These are phyloP conservation scores for Boletus reticulatus DNA, from an alignment of 768 basidiomycete species.

Conservation along the genomic window DNA sequence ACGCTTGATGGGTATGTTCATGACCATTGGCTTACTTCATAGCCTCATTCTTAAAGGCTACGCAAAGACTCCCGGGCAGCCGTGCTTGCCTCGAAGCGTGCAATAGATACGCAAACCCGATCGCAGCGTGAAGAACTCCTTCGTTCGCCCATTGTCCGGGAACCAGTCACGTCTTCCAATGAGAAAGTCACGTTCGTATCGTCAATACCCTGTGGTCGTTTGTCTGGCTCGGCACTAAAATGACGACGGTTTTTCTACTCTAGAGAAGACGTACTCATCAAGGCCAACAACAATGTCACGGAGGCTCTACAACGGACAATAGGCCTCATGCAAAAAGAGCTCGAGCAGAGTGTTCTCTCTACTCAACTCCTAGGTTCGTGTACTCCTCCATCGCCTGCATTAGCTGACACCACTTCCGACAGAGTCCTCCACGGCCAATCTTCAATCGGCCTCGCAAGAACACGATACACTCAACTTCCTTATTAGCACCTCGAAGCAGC, in stretches of 20 bases:
- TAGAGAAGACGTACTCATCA: slow-evolving; percentile 85
- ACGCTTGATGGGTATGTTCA: slow-evolving; percentile 52
- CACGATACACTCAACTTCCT: slow-evolving; percentile 74
- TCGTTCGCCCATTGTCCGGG: slow-evolving; percentile 43
- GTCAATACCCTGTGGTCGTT: background rate
- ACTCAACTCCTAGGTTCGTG: slow-evolving; percentile 77
- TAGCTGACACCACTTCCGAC: background rate
- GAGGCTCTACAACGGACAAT: slow-evolving; percentile 84
- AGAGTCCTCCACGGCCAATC: slow-evolving; percentile 79
- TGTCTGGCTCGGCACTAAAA: background rate
- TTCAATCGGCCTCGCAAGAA: slow-evolving; percentile 69
- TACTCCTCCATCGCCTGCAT: background rate
- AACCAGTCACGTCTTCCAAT: slow-evolving; percentile 41
- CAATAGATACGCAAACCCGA: slow-evolving; percentile 58
- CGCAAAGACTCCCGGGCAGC: slow-evolving; percentile 66
- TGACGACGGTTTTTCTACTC: background rate
- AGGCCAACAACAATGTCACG: slow-evolving; percentile 86
- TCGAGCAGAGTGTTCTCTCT: slow-evolving; percentile 85
- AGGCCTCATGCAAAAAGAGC: slow-evolving; percentile 84
- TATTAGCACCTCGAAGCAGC: slow-evolving; percentile 75
- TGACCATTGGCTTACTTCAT: background rate
- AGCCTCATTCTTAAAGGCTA: slow-evolving; percentile 39
- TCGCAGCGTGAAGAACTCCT: slow-evolving; percentile 73
- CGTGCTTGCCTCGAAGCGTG: slow-evolving; percentile 66
- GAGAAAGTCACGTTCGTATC: slow-evolving; percentile 63